These are phyloP conservation scores for Ensete glaucum DNA, from an alignment of 176 grass and related monocot species.

Conservation along the genomic window DNA sequence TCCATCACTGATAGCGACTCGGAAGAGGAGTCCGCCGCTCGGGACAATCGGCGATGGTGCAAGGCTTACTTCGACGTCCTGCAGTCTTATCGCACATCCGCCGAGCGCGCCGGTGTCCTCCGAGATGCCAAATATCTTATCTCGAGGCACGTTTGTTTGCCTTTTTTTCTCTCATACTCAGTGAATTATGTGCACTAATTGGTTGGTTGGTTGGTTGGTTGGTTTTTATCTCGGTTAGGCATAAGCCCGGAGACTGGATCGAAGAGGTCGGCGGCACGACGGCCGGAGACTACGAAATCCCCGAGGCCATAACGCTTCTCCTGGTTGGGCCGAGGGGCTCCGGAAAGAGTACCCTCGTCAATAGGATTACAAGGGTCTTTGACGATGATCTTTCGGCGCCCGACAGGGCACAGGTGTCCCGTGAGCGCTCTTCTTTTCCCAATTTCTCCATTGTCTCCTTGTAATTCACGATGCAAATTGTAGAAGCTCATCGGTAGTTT, in stretches of 20 bases:
- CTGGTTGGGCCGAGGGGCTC: constrained; percentile 66
- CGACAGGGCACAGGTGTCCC: constrained; percentile 30
- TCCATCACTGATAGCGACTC: constrained; percentile 14
- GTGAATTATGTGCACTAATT: not conserved
- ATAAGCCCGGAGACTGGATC: constrained; percentile 59
- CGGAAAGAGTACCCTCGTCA: constrained; percentile 71
- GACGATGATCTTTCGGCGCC: constrained; percentile 41
- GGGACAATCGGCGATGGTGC: not conserved
- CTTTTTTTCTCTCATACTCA: not conserved
- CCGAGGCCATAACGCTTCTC: constrained; percentile 54
- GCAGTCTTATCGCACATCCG: not conserved
- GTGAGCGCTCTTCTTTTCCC: constrained; percentile 29
- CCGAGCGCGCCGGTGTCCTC: constrained; percentile 11
- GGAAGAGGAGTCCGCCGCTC: constrained; percentile 10
- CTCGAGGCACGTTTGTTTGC: constrained; percentile 21
- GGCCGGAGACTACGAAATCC: constrained; percentile 41
- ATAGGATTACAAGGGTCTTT: constrained; percentile 54
- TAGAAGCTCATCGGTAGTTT: not conserved
- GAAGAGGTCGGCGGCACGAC: constrained; percentile 34
- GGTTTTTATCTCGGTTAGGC: constrained; percentile 23
- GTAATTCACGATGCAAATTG: not conserved
- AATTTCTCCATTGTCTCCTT: not conserved
- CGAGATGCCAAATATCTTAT: constrained; percentile 40
- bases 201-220: not conserved
- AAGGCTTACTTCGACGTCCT: not conserved